phyloP scores from a whole-genome alignment of 768 basidiomycete species.

The Xerocomus brunneocitrinus region DNA sequence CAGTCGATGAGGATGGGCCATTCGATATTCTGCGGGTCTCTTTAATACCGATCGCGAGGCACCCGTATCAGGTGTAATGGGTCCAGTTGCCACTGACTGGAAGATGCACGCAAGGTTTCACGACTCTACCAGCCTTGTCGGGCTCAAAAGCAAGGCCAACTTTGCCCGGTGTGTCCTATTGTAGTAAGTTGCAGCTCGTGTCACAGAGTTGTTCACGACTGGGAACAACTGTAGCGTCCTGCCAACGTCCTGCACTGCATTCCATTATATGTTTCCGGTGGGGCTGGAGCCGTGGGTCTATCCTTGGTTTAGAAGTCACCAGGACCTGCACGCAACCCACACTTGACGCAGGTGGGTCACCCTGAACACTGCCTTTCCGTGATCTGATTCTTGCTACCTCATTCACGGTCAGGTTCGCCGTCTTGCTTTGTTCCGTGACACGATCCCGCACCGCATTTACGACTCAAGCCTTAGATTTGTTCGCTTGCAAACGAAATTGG shows the following conservation, averaged over 20 bases:
- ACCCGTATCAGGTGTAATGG: background rate
- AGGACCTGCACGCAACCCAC: background rate
- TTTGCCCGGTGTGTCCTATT: slow-evolving; percentile 6
- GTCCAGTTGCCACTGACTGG: background rate
- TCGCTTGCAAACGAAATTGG: background rate
- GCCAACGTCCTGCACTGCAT: background rate
- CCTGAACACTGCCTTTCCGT: slow-evolving; percentile 7
- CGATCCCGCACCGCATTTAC: background rate
- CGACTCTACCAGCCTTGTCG: background rate
- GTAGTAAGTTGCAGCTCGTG: background rate
- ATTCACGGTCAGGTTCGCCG: background rate
- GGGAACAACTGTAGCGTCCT: background rate
- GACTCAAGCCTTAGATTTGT: background rate
- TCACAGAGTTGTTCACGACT: background rate
- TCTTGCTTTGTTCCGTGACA: background rate
- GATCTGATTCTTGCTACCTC: background rate
- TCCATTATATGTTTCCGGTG: background rate
- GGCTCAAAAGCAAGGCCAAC: slow-evolving; percentile 4
- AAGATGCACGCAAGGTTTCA: background rate
- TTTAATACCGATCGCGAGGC: background rate
- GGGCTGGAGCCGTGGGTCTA: too few relatives aligned
- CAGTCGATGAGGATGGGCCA: background rate
- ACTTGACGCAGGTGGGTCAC: background rate
- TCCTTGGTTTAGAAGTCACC: background rate
- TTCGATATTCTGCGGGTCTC: background rate